These are phyloP conservation scores for Irpex sp. DNA, from an alignment of 1,284 basidiomycete species.

Conservation along the genomic window DNA sequence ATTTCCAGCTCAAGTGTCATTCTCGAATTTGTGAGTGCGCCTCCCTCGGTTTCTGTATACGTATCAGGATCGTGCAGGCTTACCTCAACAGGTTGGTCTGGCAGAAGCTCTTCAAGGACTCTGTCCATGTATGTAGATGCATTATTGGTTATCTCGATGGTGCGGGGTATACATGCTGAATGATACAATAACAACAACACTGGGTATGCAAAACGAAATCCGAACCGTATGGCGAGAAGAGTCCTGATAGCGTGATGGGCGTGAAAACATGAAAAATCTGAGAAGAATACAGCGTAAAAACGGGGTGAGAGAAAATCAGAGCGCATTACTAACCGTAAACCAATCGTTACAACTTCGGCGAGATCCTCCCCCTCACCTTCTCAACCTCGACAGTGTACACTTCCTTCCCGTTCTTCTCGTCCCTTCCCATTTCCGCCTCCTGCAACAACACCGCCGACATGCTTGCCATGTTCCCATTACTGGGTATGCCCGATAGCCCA, in stretches of 20 bases:
- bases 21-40: too few relatives aligned
- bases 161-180: background rate
- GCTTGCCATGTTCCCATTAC: constrained; percentile 9
- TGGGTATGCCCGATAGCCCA: constrained; percentile 9
- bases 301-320: background rate
- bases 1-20: too few relatives aligned
- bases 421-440: background rate
- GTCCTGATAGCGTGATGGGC: background rate
- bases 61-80: too few relatives aligned
- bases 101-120: too few relatives aligned
- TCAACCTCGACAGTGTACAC: background rate
- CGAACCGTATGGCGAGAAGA: background rate
- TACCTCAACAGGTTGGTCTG: too few relatives aligned
- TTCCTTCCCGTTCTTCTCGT: constrained; percentile 1
- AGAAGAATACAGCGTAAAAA: background rate
- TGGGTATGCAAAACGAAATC: background rate
- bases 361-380: constrained; percentile 5
- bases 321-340: background rate
- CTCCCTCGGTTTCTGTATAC: too few relatives aligned
- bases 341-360: constrained; percentile 8
- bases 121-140: too few relatives aligned
- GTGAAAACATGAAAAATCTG: background rate
- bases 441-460: constrained; percentile 10
- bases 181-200: background rate
- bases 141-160: too few relatives aligned